Percentiles rank a stretch among this genome's conserved stretches.
These are phyloP conservation scores for Talaromyces nanjingensis DNA, from an alignment of 495 filamentous ascomycete genomes.

Conservation along the genomic window DNA sequence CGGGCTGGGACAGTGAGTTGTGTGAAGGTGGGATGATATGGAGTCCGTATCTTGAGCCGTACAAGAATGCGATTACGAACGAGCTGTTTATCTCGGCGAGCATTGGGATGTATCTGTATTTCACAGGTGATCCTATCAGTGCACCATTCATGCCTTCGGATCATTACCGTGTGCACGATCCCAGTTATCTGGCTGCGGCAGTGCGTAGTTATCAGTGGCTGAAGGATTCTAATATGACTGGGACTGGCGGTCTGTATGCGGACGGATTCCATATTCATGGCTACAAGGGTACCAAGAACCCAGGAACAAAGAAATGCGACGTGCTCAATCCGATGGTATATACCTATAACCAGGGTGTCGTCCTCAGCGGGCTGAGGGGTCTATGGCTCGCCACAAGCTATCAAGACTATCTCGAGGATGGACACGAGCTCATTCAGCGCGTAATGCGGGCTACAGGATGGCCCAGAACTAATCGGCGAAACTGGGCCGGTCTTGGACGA, in stretches of 20 bases:
- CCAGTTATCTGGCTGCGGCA: constrained; percentile 61
- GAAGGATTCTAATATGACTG: constrained; percentile 70
- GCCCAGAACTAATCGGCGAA: constrained; percentile 27
- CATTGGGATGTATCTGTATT: constrained; percentile 85
- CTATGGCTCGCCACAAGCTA: constrained; percentile 69
- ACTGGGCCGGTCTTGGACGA: constrained; percentile 71
- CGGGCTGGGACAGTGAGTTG: constrained; percentile 75
- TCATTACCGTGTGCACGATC: constrained; percentile 44
- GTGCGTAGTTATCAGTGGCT: constrained; percentile 80
- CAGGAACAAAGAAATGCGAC: constrained; percentile 59
- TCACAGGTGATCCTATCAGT: constrained; percentile 68
- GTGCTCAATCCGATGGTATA: constrained; percentile 80
- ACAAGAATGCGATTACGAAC: constrained; percentile 98
- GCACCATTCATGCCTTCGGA: constrained; percentile 52
- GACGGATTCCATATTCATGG: constrained; percentile 89
- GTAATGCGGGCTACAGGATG: constrained; percentile 77
- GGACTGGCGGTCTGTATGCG: constrained; percentile 66
- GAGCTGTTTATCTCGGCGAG: constrained; percentile 81
- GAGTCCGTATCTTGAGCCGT: constrained; percentile 74
- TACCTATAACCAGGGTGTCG: constrained; percentile 92
- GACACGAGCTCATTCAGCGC: constrained; percentile 63
- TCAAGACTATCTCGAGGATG: constrained; percentile 64
- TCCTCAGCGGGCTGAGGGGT: constrained; percentile 78
- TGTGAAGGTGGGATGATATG: constrained; percentile 92
- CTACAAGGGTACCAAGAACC: constrained; percentile 40